These are phyloP conservation scores for Apophysomyces sp. DNA, from an alignment of 371 early-diverging fungal genomes.

Conservation along the genomic window DNA sequence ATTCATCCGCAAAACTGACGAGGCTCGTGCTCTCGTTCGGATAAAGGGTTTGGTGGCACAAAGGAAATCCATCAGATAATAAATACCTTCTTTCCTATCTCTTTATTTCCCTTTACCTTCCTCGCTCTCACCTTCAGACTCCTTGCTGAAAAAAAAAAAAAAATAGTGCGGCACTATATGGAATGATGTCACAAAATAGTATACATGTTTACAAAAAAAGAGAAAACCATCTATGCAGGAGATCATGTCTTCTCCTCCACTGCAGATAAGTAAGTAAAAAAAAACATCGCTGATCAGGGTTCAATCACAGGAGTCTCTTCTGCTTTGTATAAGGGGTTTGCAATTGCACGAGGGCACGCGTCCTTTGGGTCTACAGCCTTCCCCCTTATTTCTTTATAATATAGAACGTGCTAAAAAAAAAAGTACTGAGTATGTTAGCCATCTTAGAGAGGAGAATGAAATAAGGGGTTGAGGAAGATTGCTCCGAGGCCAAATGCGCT, in stretches of 20 bases:
- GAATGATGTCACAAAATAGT: slow-evolving; percentile 5
- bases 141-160: not conserved
- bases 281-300: not conserved
- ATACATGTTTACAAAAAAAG: slow-evolving; percentile 3
- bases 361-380: not conserved
- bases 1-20: not conserved
- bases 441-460: slow-evolving; percentile 1
- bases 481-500: not conserved
- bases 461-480: not conserved
- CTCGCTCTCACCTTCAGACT: not conserved
- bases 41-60: slow-evolving; percentile 4
- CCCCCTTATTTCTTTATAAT: not conserved
- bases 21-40: slow-evolving; percentile 3
- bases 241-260: not conserved
- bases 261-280: not conserved
- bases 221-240: slow-evolving; percentile 1
- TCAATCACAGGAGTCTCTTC: slow-evolving; percentile 2
- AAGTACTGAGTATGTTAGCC: not conserved
- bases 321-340: not conserved
- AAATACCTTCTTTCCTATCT: not conserved
- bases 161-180: slow-evolving; percentile 2
- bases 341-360: slow-evolving; percentile 3
- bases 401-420: slow-evolving; percentile 1
- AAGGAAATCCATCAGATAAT: not conserved
- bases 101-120: not conserved